Evolutionary conservation across 495 filamentous ascomycete species (phyloP).

Genomic region (Thozetella sp.): DNA sequence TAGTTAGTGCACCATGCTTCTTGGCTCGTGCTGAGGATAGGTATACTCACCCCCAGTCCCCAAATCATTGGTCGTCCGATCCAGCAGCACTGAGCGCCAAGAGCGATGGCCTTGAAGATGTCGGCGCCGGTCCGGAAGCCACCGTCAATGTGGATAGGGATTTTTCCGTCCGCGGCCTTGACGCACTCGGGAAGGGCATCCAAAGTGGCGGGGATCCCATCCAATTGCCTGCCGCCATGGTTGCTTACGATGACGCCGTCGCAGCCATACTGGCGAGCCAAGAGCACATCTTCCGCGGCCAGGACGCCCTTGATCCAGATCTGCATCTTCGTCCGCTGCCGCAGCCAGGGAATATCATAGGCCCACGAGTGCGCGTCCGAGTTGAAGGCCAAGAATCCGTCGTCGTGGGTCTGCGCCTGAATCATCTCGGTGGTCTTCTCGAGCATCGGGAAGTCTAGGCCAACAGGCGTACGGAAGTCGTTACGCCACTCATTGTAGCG

Average conservation of each 20-base stretch:
- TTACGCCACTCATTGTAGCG: conserved; percentile 38
- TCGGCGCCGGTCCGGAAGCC: conserved; percentile 32
- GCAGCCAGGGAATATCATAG: conserved; percentile 33
- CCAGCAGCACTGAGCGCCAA: conserved; percentile 40
- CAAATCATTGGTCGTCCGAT: conserved; percentile 38
- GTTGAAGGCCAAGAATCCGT: conserved; percentile 25
- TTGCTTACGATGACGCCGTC: conserved; percentile 44
- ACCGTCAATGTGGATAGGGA: conserved; percentile 27
- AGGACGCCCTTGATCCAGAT: conserved; percentile 44
- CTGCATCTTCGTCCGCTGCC: conserved; percentile 33
- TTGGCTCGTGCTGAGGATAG: too few species aligned
- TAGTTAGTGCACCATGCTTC: conserved; percentile 4
- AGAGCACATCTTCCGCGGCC: conserved; percentile 30
- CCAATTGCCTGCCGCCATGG: conserved; percentile 43
- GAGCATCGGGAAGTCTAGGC: not conserved
- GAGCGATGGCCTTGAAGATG: conserved; percentile 21
- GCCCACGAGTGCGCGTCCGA: conserved; percentile 31
- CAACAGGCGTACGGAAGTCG: not conserved
- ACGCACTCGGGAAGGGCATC: conserved; percentile 46
- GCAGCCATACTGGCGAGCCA: conserved; percentile 27
- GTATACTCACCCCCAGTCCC: conserved; percentile 42
- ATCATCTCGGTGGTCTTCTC: not conserved
- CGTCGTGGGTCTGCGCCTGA: conserved; percentile 14
- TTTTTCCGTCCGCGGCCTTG: conserved; percentile 30
- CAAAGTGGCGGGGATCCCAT: conserved; percentile 43